Conservation (phyloP, 2,329 filamentous ascomycete species). For the Neonectria magnoliae region DNA sequence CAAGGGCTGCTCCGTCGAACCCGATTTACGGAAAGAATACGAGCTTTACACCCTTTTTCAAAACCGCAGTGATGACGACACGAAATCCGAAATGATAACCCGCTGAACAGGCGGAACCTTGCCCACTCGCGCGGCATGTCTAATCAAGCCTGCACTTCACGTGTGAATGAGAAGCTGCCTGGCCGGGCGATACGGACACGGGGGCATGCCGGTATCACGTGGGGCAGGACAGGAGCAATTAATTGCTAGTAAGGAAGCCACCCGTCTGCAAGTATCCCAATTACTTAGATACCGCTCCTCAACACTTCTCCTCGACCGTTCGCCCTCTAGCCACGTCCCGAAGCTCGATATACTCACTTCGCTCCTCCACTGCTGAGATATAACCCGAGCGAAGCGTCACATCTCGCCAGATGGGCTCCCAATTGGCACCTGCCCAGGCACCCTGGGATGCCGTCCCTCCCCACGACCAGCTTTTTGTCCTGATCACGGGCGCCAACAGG, state of each 20-base stretch:
- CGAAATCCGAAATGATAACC: not conserved
- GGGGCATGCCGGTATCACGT: conserved; percentile 12
- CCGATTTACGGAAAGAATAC: not conserved
- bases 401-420: conserved; percentile 31
- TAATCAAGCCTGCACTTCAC: not conserved
- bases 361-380: not conserved
- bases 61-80: not conserved
- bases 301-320: not conserved
- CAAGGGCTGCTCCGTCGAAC: not conserved
- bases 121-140: not conserved
- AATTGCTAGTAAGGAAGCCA: not conserved
- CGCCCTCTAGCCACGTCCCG: not conserved
- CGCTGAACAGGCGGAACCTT: not conserved
- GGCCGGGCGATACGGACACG: not conserved
- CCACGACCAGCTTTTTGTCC: conserved; percentile 66
- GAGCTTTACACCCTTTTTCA: not conserved
- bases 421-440: conserved; percentile 32
- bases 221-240: conserved; percentile 11
- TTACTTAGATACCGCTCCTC: conserved; percentile 12
- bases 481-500: conserved; percentile 91
- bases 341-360: not conserved
- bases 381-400: not conserved
- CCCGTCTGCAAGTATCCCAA: not conserved
- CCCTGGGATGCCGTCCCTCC: conserved; percentile 51
- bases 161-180: not conserved